phyloP scores from a whole-genome alignment of 352 stramenopile species.

The Aphanomyces cochlioides region DNA sequence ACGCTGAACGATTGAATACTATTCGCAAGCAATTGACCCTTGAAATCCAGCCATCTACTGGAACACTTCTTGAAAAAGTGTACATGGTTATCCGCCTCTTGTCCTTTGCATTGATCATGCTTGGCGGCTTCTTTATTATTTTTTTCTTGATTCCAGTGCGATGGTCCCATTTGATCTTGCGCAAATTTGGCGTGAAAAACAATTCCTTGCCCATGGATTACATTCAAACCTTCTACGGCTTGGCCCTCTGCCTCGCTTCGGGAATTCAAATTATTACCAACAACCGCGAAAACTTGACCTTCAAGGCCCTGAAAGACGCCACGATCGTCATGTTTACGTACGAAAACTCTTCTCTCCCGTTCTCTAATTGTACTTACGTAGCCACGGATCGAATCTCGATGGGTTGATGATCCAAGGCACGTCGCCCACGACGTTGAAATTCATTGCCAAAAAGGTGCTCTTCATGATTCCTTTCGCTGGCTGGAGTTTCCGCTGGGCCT shows the following conservation, averaged over 20 bases:
- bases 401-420: constrained; percentile 75
- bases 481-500: constrained; percentile 68
- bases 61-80: constrained; percentile 47
- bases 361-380: constrained; percentile 12
- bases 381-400: constrained; percentile 80
- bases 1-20: constrained; percentile 54
- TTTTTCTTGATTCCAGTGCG: constrained; percentile 65
- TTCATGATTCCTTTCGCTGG: constrained; percentile 77
- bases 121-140: constrained; percentile 70
- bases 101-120: constrained; percentile 62
- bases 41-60: constrained; percentile 46
- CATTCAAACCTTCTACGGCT: constrained; percentile 28
- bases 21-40: constrained; percentile 63
- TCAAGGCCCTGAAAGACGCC: constrained; percentile 48
- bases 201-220: constrained; percentile 79
- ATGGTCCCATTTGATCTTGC: constrained; percentile 50
- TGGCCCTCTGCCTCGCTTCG: constrained; percentile 43
- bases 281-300: constrained; percentile 46
- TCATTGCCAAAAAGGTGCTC: constrained; percentile 80
- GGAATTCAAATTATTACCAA: constrained; percentile 51
- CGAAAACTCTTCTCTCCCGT: not conserved
- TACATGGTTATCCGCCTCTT: constrained; percentile 67
- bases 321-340: constrained; percentile 83
- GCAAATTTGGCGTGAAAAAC: constrained; percentile 56
- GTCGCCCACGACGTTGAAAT: constrained; percentile 73